Conservation (phyloP, 768 basidiomycete genomes). For the Chalciporus chontae region DNA sequence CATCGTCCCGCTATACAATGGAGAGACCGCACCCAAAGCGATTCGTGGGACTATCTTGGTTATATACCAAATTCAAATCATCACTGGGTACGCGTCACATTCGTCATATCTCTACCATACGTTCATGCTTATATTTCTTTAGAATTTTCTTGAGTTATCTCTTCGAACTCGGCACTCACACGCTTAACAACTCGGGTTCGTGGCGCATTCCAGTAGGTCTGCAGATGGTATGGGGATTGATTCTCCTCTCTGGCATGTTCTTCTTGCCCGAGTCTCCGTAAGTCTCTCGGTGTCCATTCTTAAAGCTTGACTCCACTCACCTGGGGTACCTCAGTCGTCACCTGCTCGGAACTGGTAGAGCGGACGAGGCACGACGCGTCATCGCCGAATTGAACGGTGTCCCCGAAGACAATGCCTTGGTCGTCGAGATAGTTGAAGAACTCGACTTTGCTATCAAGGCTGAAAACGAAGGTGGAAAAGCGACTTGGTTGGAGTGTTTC, state of each 20-base stretch:
- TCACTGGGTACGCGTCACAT: conserved; percentile 49
- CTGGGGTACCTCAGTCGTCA: conserved; percentile 49
- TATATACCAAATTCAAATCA: conserved; percentile 76
- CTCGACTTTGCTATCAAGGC: conserved; percentile 60
- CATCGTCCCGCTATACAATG: conserved; percentile 69
- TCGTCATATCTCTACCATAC: neutral
- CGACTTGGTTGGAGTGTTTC: conserved; percentile 78
- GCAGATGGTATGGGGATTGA: conserved; percentile 66
- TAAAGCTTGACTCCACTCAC: neutral
- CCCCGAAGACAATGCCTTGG: conserved; percentile 53
- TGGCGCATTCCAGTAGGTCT: conserved; percentile 77
- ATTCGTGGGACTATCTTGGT: conserved; percentile 71
- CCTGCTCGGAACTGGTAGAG: conserved; percentile 54
- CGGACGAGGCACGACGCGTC: conserved; percentile 55
- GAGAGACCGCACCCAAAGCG: conserved; percentile 73
- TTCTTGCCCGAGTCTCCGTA: conserved; percentile 79
- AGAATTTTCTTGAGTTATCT: conserved; percentile 75
- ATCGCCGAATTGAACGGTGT: conserved; percentile 65
- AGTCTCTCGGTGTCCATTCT: conserved; percentile 20
- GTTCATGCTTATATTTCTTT: neutral
- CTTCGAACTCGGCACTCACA: conserved; percentile 64
- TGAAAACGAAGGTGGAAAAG: conserved; percentile 79
- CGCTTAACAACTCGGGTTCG: conserved; percentile 52
- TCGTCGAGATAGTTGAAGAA: conserved; percentile 59
- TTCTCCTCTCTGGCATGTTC: conserved; percentile 65